These are phyloP conservation scores for Phytophthora boehmeriae DNA, from an alignment of 352 stramenopile species.

Conservation along the genomic window DNA sequence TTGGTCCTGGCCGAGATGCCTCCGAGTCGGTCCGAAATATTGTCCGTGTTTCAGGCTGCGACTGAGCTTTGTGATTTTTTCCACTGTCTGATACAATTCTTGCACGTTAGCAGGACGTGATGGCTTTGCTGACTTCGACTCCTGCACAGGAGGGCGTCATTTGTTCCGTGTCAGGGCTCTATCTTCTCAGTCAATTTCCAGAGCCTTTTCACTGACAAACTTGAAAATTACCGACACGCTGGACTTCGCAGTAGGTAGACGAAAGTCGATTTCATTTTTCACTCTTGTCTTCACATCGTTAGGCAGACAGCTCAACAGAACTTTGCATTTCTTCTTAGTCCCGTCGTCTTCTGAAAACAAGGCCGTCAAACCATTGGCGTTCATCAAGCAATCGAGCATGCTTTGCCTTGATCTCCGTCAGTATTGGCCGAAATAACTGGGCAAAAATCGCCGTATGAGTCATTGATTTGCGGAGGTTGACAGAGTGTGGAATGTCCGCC, in stretches of 20 bases:
- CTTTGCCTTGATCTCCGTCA: too few species aligned
- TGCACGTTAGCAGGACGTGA: background rate
- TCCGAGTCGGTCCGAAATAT: conserved; percentile 18
- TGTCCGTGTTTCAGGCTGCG: background rate
- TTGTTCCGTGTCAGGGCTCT: conserved; percentile 8
- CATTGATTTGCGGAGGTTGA: too few species aligned
- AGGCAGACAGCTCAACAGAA: conserved; percentile 12
- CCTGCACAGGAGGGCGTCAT: background rate
- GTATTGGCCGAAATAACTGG: too few species aligned
- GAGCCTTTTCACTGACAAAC: conserved; percentile 12
- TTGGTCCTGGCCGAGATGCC: background rate
- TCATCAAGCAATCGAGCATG: too few species aligned
- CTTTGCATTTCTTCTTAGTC: conserved; percentile 20
- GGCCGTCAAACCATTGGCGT: conserved; percentile 1
- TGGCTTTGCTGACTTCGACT: background rate
- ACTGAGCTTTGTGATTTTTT: background rate
- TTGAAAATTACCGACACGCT: conserved; percentile 14
- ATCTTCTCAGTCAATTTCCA: conserved; percentile 12
- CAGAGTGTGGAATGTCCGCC: too few species aligned
- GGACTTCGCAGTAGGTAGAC: conserved; percentile 4
- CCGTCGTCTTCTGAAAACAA: conserved; percentile 8
- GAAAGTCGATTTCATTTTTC: conserved; percentile 20
- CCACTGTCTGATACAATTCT: conserved; percentile 1
- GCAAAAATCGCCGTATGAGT: too few species aligned
- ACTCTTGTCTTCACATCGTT: conserved; percentile 4